phyloP scores from a whole-genome alignment of 768 basidiomycete genomes.

The Naganishia vishniacii region DNA sequence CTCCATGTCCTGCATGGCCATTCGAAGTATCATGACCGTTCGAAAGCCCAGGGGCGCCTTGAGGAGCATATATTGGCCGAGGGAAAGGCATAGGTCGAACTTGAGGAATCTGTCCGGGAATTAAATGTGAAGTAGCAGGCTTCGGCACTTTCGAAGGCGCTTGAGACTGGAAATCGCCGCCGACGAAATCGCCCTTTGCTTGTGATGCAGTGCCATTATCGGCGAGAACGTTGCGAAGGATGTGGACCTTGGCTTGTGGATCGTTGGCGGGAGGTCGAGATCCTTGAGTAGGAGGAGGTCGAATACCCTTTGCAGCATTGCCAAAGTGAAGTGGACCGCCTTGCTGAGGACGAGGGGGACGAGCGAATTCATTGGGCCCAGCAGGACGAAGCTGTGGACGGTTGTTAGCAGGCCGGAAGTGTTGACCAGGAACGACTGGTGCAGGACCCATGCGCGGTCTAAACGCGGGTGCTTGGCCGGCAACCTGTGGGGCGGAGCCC shows the following conservation, averaged over 20 bases:
- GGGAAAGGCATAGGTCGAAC: not conserved
- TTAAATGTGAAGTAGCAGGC: not conserved
- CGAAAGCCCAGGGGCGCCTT: not conserved
- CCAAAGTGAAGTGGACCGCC: conserved; percentile 37
- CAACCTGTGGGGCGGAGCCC: conserved; percentile 25
- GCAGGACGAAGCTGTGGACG: conserved; percentile 39
- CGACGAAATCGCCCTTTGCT: not conserved
- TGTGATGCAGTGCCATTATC: conserved; percentile 1
- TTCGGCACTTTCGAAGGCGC: not conserved
- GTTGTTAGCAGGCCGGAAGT: conserved; percentile 56
- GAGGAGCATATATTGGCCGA: not conserved
- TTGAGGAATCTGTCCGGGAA: conserved; percentile 16
- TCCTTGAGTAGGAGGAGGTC: conserved; percentile 17
- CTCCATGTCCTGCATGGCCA: not conserved
- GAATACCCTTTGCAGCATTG: conserved; percentile 44
- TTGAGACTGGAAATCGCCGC: not conserved
- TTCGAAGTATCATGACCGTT: too few species aligned
- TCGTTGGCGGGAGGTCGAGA: not conserved
- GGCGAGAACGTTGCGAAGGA: conserved; percentile 17
- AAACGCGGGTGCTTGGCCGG: conserved; percentile 53
- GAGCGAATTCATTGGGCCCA: conserved; percentile 4
- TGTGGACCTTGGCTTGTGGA: conserved; percentile 5
- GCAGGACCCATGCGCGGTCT: conserved; percentile 65
- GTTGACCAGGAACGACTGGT: conserved; percentile 60
- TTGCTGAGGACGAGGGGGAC: conserved; percentile 13